phyloP scores from a whole-genome alignment of 805 yeast genomes.

The Wickerhamomyces xylosicus region DNA sequence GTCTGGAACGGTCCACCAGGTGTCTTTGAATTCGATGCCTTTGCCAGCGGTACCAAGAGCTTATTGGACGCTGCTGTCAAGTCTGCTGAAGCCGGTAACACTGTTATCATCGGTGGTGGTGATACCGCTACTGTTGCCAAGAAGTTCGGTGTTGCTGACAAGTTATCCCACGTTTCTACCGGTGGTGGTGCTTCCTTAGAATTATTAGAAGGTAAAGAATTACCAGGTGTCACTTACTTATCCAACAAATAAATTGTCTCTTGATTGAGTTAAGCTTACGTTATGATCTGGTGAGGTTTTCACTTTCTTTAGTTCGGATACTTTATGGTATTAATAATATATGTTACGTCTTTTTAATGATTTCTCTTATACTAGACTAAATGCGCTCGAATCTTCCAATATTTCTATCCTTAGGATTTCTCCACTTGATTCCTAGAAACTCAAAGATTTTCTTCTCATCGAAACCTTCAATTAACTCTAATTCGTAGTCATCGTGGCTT shows the following conservation, averaged over 20 bases:
- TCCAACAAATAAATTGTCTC: constrained; percentile 47
- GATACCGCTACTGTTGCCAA: constrained; percentile 99
- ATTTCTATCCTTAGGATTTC: constrained; percentile 19
- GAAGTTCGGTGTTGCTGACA: constrained; percentile 94
- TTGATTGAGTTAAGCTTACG: not conserved
- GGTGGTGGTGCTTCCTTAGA: constrained; percentile 99
- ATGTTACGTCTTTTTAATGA: not conserved
- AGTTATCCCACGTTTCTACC: constrained; percentile 96
- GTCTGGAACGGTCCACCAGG: constrained; percentile 99
- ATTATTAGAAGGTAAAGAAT: constrained; percentile 95
- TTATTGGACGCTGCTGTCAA: constrained; percentile 81
- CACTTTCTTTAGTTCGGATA: not conserved
- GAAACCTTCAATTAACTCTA: constrained; percentile 28
- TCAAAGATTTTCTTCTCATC: constrained; percentile 36
- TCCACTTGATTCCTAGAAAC: constrained; percentile 27
- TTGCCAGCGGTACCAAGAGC: constrained; percentile 86
- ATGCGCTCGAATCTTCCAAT: too few relatives aligned
- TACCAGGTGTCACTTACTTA: constrained; percentile 95
- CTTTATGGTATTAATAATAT: too few relatives aligned
- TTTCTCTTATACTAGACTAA: too few relatives aligned
- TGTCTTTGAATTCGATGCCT: constrained; percentile 93
- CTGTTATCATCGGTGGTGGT: constrained; percentile 96
- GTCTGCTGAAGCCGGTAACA: constrained; percentile 79
- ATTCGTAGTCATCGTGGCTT: constrained; percentile 3
- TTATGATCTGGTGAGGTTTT: not conserved